phyloP scores from a whole-genome alignment of 441 rosid genomes.

The Capsella rubella region DNA sequence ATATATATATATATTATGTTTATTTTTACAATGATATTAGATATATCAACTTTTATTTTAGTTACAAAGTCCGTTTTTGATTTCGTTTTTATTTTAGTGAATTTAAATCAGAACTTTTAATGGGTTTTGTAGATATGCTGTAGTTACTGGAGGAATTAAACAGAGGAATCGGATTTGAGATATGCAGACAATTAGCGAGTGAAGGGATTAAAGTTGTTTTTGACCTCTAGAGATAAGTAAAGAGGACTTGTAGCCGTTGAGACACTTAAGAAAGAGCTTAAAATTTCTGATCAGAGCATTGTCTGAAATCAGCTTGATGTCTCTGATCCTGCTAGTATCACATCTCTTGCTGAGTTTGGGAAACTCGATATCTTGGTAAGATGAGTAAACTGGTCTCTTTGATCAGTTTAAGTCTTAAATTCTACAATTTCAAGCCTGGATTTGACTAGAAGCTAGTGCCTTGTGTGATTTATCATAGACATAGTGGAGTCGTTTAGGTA shows the following conservation, averaged over 20 bases:
- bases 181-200: constrained; percentile 50
- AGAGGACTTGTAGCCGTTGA: constrained; percentile 58
- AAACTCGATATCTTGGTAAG: constrained; percentile 62
- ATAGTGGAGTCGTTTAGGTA: background rate
- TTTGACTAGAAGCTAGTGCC: background rate
- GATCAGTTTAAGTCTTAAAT: background rate
- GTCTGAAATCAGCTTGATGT: constrained; percentile 73
- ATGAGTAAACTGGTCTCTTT: background rate
- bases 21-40: background rate
- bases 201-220: constrained; percentile 49
- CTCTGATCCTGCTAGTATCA: constrained; percentile 49
- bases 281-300: constrained; percentile 41
- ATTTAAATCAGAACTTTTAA: no score
- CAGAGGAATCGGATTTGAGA: constrained; percentile 57
- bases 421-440: no score
- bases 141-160: constrained; percentile 55
- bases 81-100: background rate
- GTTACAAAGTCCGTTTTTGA: background rate
- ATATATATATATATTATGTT: no score
- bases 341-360: constrained; percentile 56
- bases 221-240: constrained; percentile 58
- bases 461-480: background rate
- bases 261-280: constrained; percentile 43
- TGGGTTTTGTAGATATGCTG: constrained; percentile 44
- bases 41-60: no score